phyloP scores from a whole-genome alignment of 177 flowering plant species.

The Vitis hybrid region DNA sequence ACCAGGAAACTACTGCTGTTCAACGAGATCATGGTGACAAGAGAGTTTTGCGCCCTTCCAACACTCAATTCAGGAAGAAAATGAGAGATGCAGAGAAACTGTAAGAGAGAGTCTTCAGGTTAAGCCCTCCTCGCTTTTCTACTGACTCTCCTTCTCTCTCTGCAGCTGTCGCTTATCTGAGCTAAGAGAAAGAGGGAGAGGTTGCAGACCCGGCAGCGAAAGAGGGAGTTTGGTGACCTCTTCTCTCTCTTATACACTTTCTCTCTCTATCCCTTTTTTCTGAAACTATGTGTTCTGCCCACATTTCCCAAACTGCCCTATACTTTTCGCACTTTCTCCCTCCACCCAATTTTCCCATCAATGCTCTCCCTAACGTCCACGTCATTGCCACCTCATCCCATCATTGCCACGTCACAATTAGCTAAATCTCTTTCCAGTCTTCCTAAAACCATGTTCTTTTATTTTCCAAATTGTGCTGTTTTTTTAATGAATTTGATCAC shows the following conservation, averaged over 20 bases:
- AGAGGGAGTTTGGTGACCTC: neutral
- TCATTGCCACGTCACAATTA: too few species aligned
- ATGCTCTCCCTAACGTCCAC: too few species aligned
- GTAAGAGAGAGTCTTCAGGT: conserved; percentile 9
- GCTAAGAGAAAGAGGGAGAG: conserved; percentile 1
- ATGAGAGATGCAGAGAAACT: neutral
- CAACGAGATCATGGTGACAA: conserved; percentile 43
- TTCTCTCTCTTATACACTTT: neutral
- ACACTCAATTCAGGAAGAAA: neutral
- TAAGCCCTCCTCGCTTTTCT: conserved; percentile 1
- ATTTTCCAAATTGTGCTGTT: too few species aligned
- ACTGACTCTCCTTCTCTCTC: conserved; percentile 16
- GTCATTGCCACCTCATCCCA: too few species aligned
- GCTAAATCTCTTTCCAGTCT: too few species aligned
- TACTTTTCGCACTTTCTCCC: neutral
- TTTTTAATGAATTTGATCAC: too few species aligned
- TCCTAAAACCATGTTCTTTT: too few species aligned
- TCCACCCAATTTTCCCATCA: too few species aligned
- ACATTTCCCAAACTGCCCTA: neutral
- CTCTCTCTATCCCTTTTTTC: neutral
- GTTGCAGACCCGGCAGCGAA: neutral
- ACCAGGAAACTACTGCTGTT: conserved; percentile 40
- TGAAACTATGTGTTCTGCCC: neutral
- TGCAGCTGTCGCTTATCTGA: neutral
- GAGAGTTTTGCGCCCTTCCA: conserved; percentile 15